phyloP scores from a whole-genome alignment of 768 basidiomycete genomes.

The Rhodocollybia butyracea region DNA sequence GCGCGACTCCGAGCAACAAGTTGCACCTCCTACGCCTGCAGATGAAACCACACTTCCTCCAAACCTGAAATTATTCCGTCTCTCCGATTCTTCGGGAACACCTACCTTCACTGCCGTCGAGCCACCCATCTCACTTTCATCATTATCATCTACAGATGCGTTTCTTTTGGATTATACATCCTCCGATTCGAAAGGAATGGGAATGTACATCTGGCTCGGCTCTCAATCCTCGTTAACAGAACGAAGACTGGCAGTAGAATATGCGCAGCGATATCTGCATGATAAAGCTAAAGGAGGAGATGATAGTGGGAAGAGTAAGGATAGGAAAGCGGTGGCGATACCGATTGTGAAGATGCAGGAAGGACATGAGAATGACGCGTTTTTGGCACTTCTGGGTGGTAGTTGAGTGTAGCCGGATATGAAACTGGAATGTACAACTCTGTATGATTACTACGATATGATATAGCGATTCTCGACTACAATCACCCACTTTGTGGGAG shows the following conservation, averaged over 20 bases:
- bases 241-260: constrained; percentile 48
- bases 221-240: constrained; percentile 43
- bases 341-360: constrained; percentile 53
- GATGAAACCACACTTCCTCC: constrained; percentile 8
- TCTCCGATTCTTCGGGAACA: constrained; percentile 44
- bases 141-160: constrained; percentile 45
- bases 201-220: constrained; percentile 61
- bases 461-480: too few relatives aligned
- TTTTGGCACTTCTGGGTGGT: constrained; percentile 31
- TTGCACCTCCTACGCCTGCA: constrained; percentile 3
- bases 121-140: constrained; percentile 22
- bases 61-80: constrained; percentile 33
- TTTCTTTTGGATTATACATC: constrained; percentile 48
- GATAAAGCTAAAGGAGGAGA: constrained; percentile 20
- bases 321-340: constrained; percentile 26
- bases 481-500: too few relatives aligned
- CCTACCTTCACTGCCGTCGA: constrained; percentile 34
- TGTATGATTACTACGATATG: too few relatives aligned
- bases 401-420: too few relatives aligned
- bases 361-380: constrained; percentile 48
- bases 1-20: constrained; percentile 3
- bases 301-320: constrained; percentile 12
- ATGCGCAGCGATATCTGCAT: constrained; percentile 54
- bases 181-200: constrained; percentile 28
- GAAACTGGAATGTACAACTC: too few relatives aligned